Base-by-base conservation (phyloP, 768 basidiomycete species). In the Infundibulicybe gibba region DNA sequence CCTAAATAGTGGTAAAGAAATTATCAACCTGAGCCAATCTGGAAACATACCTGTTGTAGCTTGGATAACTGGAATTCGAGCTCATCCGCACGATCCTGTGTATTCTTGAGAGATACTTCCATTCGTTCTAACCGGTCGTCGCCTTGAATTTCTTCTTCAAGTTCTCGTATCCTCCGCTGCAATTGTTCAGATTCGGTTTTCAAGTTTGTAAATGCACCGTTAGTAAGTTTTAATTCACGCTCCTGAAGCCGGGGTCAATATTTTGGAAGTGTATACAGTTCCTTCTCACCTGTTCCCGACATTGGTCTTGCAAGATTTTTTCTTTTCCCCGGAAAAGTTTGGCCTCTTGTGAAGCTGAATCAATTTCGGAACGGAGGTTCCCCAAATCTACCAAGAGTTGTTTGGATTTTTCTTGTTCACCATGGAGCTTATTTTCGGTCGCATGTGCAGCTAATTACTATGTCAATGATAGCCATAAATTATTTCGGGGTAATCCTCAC, bases 41-140 rank as follows among this genome's bases (percentile, higher is more conserved):
- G 14, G 25, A 44, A 40, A 37, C 51, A 41, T 51, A 83, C 90
- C 79, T 91, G 90, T 57, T 83, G 87, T 34, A 86, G 67, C 59
- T 86, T 89, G 11, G 84, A 81, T 15, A 93, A 68, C 57, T 87
- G 87, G 56, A 90, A 87, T 55, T 91, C 90, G 8, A 92, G 75
- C 58, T 90, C 88, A 49, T 88, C 89, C 4, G 85, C 85, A 45
- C 85, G 84, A 56, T 92, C 81, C 56, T 90, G 87, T 19, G 84
- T 84, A 56, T 90, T 83, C 58, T 83, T 84, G 40, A 93, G 66
- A 6, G 85, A 85, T 39, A 68, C 66, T 59, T 91, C 89, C 19
- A 91, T 65, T 37, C 75, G 75, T 52, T 90, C 90, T 13, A 83
- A 81, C 35, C 87, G 83, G 62, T 92, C 88, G 58, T 93, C 90